Evolutionary conservation across 202 grass and related monocot genomes (phyloP).

Genomic region (Carex arenaria): DNA sequence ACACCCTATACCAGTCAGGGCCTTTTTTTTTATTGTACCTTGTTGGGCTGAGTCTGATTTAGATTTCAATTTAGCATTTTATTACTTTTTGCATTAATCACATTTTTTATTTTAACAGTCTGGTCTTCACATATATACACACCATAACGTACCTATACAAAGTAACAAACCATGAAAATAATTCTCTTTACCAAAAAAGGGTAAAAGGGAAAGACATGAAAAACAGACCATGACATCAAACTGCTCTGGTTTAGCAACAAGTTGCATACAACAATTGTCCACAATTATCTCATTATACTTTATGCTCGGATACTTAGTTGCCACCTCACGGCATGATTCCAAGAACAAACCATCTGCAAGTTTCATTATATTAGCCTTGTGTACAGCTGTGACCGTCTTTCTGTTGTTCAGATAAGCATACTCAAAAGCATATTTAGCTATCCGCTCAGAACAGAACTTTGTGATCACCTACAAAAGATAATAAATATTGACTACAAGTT

Average conservation of each 20-base stretch:
- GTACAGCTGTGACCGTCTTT: slow-evolving; percentile 89
- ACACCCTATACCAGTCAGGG: neutral
- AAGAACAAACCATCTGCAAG: slow-evolving; percentile 89
- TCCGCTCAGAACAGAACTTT: slow-evolving; percentile 84
- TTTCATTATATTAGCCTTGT: slow-evolving; percentile 96
- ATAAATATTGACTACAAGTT: slow-evolving; percentile 1
- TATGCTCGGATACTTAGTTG: slow-evolving; percentile 74
- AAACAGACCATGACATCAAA: slow-evolving; percentile 87
- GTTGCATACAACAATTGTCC: slow-evolving; percentile 90
- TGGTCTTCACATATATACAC: neutral
- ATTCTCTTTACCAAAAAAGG: neutral
- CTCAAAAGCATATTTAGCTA: slow-evolving; percentile 85
- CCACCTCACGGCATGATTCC: slow-evolving; percentile 79
- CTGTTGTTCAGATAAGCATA: slow-evolving; percentile 84
- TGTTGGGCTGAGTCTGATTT: neutral
- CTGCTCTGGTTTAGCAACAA: slow-evolving; percentile 81
- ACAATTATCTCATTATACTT: slow-evolving; percentile 90
- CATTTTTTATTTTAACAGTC: neutral
- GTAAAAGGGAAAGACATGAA: slow-evolving; percentile 5
- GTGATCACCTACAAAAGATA: slow-evolving; percentile 74
- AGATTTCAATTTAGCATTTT: neutral
- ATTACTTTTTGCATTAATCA: neutral
- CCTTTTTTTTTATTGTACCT: neutral
- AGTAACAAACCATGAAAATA: neutral
- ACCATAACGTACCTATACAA: neutral